Evolutionary conservation across 805 yeast species (phyloP), one percentile per base, ranked within the genome.

Genomic region (Wickerhamomyces chambardii): DNA sequence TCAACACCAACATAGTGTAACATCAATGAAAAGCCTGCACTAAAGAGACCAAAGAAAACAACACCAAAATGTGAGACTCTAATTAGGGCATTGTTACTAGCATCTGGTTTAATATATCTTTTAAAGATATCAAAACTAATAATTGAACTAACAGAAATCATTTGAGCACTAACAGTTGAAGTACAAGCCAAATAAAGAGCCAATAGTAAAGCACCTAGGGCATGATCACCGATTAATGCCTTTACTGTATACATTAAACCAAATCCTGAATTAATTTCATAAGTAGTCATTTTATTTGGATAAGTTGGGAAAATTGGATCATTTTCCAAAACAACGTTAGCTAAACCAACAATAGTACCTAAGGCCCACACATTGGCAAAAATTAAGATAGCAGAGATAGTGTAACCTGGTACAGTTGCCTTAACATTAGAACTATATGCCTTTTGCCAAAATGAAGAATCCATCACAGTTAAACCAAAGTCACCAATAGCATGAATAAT

Each of bases 151-250:
- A 63, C 55, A 8, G 67, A 65, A 39, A 64, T 60, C 39, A 62
- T 45, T 37, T 64, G 66, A 2, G 67, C 66, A n/a, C 62, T 55
- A 14, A 60, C 48, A 2, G 69, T 63, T 8, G 65, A 57, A 4
- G 69, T 64, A 16, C 54, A 64, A 15, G 67, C 51, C 58, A 63
- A 50, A 42, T 58, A 64, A 48, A 56, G 21, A 57, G 57, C 50
- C 6, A 64, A 36, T 55, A 63, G 57, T 14, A 59, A 35, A 30
- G 58, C 49, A 3, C 58, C 66, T 10, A 59, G 58, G 10, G 56
- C 66, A 17, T 64, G 63, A 14, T 64, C 68, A 15, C 69, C 69
- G n/a, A 63, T 46, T 7, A 64, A 42, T 36, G 87, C 84, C 14
- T 70, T 50, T 35, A 56, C 37, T 4, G 59, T 63, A 37, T 55